A percentile compares a stretch with the other conserved stretches of the same genome.
These are phyloP conservation scores for Dryas integrifolia DNA, from an alignment of 331 rosid genomes.

Conservation along the genomic window DNA sequence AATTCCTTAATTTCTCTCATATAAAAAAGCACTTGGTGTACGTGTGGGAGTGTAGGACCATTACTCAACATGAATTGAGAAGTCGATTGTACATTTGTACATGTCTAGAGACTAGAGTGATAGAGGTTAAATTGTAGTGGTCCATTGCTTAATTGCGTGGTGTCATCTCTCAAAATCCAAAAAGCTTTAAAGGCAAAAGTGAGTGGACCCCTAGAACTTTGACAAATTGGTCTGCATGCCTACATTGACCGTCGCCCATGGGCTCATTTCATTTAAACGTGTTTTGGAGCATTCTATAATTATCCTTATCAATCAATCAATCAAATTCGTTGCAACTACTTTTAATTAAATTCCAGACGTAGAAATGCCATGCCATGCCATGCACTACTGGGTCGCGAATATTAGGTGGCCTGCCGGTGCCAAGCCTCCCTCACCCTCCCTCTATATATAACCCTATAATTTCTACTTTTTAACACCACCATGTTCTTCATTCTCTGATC, in stretches of 20 bases:
- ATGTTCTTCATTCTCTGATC: not conserved
- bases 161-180: not conserved
- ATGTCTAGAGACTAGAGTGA: too few species aligned
- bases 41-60: too few species aligned
- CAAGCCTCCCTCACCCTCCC: not conserved
- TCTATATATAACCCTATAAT: slow-evolving; percentile 13
- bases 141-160: not conserved
- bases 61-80: too few species aligned
- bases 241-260: not conserved
- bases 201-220: not conserved
- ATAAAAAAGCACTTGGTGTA: too few species aligned
- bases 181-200: not conserved
- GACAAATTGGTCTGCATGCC: not conserved
- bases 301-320: not conserved
- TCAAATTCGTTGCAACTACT: not conserved
- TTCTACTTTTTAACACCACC: not conserved
- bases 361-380: not conserved
- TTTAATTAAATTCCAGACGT: not conserved
- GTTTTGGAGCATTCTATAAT: not conserved
- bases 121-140: too few species aligned
- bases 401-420: slow-evolving; percentile 14
- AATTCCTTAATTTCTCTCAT: too few species aligned
- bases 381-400: not conserved
- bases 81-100: too few species aligned
- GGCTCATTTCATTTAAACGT: not conserved